A percentile compares a stretch with the other conserved stretches of the same genome.
These are phyloP conservation scores for Flaveria brownii DNA, from an alignment of 129 eudicot species.

Conservation along the genomic window DNA sequence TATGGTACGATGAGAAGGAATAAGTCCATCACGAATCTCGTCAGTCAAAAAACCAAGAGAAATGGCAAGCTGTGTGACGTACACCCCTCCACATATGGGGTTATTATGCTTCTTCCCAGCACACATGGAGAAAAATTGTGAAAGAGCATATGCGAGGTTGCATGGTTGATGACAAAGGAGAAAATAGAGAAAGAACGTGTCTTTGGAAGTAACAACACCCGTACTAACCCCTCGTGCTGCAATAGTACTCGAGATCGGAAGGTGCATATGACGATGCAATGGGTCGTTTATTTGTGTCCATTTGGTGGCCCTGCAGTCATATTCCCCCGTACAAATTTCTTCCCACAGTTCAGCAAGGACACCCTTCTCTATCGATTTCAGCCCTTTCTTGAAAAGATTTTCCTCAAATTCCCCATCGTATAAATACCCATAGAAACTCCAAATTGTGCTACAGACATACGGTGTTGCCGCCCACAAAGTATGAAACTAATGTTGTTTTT, in stretches of 20 bases:
- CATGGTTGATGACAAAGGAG: background rate
- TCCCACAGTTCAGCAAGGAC: background rate
- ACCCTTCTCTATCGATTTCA: background rate
- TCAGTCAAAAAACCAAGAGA: no score
- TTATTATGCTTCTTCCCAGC: background rate
- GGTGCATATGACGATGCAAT: background rate
- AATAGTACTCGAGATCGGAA: background rate
- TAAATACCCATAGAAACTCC: background rate
- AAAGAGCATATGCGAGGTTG: background rate
- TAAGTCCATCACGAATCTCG: no score
- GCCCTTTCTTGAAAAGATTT: background rate
- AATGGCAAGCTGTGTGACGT: no score
- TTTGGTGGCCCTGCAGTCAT: background rate
- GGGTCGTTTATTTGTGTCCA: background rate
- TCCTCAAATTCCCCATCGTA: no score
- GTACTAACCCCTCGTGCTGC: background rate
- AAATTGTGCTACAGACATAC: background rate
- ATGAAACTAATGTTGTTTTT: background rate
- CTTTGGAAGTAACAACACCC: background rate
- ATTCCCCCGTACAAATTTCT: background rate
- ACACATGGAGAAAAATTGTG: background rate
- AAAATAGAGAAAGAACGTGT: background rate
- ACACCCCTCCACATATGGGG: background rate
- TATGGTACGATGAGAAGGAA: no score
- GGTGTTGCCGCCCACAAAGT: background rate